Percentiles rank a stretch among this genome's conserved stretches.
phyloP scores from a whole-genome alignment of 2,329 filamentous ascomycete genomes.

The Pezicula radicicola region DNA sequence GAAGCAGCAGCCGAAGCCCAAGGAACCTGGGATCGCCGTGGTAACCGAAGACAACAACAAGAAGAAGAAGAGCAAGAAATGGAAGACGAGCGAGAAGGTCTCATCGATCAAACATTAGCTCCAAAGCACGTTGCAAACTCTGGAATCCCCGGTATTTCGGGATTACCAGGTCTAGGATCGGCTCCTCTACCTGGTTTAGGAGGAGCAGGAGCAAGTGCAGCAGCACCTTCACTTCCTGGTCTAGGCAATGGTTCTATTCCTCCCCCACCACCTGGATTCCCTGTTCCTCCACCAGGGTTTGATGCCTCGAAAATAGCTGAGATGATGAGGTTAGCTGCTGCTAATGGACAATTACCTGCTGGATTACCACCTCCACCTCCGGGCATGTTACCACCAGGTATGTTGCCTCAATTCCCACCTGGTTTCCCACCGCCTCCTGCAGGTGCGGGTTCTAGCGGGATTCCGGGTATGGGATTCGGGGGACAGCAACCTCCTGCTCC shows the following conservation, averaged over 20 bases:
- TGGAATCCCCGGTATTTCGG: slow-evolving; percentile 54
- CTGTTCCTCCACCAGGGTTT: slow-evolving; percentile 46
- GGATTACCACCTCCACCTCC: slow-evolving; percentile 59
- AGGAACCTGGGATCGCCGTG: slow-evolving; percentile 87
- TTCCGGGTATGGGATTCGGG: slow-evolving; percentile 26
- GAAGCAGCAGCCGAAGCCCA: slow-evolving; percentile 90
- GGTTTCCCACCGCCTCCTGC: slow-evolving; percentile 28
- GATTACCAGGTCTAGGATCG: slow-evolving; percentile 24
- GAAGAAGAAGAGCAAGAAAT: slow-evolving; percentile 93
- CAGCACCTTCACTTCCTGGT: slow-evolving; percentile 48
- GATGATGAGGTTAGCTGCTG: slow-evolving; percentile 58
- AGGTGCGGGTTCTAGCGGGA: background rate
- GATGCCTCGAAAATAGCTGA: slow-evolving; percentile 59
- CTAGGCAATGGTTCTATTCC: slow-evolving; percentile 39
- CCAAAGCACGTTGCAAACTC: slow-evolving; percentile 51
- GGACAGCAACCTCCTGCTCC: background rate
- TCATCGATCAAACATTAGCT: slow-evolving; percentile 86
- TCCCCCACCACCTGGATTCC: slow-evolving; percentile 38
- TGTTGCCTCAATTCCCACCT: slow-evolving; percentile 37
- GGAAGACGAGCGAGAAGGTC: slow-evolving; percentile 88
- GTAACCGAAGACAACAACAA: slow-evolving; percentile 73
- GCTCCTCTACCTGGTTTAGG: background rate
- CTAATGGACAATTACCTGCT: background rate
- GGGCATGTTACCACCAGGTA: slow-evolving; percentile 32
- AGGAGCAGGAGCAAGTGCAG: slow-evolving; percentile 13